phyloP scores from a whole-genome alignment of 805 yeast genomes.

The Saccharomycodes ludwigii region DNA sequence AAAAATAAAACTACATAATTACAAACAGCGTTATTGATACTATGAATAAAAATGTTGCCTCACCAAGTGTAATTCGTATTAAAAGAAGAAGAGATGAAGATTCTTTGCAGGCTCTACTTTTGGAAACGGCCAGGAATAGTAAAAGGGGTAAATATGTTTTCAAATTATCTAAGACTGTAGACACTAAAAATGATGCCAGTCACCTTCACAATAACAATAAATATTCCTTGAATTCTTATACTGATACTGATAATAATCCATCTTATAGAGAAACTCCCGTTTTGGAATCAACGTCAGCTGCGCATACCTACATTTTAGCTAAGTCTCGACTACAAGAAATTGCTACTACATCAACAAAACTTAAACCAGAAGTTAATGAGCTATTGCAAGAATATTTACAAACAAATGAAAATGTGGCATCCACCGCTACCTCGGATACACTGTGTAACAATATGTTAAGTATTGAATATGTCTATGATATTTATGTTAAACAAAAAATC shows the following conservation, averaged over 20 bases:
- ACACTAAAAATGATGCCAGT: too few species aligned
- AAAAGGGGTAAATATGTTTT: conserved; percentile 26
- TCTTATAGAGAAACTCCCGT: conserved; percentile 3
- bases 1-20: not conserved
- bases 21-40: too few species aligned
- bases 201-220: too few species aligned
- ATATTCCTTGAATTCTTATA: too few species aligned
- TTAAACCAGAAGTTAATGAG: conserved; percentile 16
- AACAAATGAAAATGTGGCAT: conserved; percentile 6
- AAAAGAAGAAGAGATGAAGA: conserved; percentile 82
- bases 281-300: conserved; percentile 2
- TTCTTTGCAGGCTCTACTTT: conserved; percentile 56
- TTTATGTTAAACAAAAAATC: conserved; percentile 56
- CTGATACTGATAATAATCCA: not conserved
- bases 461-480: conserved; percentile 85
- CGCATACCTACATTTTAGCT: conserved; percentile 1
- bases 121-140: conserved; percentile 3
- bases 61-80: conserved; percentile 47
- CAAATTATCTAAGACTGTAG: conserved; percentile 37
- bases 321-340: conserved; percentile 5
- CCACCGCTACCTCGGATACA: conserved; percentile 6
- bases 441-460: conserved; percentile 12
- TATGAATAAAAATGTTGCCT: too few species aligned
- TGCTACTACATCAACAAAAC: conserved; percentile 12
- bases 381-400: conserved; percentile 52